These are phyloP conservation scores for Arabidopsis thaliana DNA, from an alignment of 345 rosid genomes.

Conservation along the genomic window DNA sequence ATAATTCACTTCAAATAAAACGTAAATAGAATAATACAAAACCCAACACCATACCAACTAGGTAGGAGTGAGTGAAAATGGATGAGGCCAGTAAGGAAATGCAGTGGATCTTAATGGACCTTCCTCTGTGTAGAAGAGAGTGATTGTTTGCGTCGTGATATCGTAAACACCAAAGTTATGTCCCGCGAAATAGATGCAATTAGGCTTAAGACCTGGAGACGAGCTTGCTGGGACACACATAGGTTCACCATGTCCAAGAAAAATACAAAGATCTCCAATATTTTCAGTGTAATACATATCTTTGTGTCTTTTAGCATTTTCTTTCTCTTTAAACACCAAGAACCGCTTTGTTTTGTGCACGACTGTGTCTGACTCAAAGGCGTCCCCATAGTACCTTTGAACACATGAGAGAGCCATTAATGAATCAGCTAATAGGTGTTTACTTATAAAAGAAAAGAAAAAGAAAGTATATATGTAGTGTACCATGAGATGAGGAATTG, in stretches of 20 bases:
- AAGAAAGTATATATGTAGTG: too few species aligned
- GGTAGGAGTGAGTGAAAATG: neutral
- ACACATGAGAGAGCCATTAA: too few species aligned
- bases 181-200: slow-evolving; percentile 25
- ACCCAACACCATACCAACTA: neutral
- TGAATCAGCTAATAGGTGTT: too few species aligned
- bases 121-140: neutral
- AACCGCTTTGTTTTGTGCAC: slow-evolving; percentile 9
- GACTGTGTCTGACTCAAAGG: too few species aligned
- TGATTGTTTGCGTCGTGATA: slow-evolving; percentile 9
- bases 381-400: too few species aligned
- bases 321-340: slow-evolving; percentile 9
- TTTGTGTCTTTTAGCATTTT: too few species aligned
- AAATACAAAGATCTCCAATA: slow-evolving; percentile 24
- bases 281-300: slow-evolving; percentile 1
- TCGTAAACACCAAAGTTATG: slow-evolving; percentile 16
- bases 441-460: too few species aligned
- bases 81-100: slow-evolving; percentile 16
- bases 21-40: too few species aligned
- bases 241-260: slow-evolving; percentile 19
- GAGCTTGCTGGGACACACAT: slow-evolving; percentile 19
- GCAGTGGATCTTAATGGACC: slow-evolving; percentile 1
- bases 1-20: too few species aligned
- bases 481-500: too few species aligned
- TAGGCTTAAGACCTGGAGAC: slow-evolving; percentile 25